These are phyloP conservation scores for Achaetomium macrosporum DNA, from an alignment of 2,329 filamentous ascomycete genomes.

Conservation along the genomic window DNA sequence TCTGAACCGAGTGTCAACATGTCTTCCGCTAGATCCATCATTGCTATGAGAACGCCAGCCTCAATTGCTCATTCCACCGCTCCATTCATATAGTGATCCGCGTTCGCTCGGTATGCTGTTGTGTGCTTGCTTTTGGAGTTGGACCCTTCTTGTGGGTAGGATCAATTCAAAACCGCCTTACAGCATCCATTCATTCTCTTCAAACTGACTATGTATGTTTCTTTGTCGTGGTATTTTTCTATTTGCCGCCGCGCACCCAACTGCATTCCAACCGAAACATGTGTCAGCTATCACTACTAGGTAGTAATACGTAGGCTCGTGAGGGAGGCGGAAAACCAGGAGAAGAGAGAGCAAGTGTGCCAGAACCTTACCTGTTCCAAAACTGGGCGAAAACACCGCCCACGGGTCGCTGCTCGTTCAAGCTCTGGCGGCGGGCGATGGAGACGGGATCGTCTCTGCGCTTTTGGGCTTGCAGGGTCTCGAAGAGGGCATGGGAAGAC, in stretches of 20 bases:
- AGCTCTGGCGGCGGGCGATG: slow-evolving; percentile 46
- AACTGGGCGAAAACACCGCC: slow-evolving; percentile 48
- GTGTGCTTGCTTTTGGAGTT: too few relatives aligned
- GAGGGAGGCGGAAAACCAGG: not conserved
- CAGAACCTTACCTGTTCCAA: slow-evolving; percentile 48
- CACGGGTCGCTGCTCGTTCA: slow-evolving; percentile 47
- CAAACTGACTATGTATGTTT: too few relatives aligned
- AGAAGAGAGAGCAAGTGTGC: not conserved
- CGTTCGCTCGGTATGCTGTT: too few relatives aligned
- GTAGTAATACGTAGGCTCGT: not conserved
- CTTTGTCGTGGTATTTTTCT: not conserved
- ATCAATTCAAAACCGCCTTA: too few relatives aligned
- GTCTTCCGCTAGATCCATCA: not conserved
- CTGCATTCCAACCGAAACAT: not conserved
- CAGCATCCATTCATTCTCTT: too few relatives aligned
- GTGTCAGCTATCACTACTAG: not conserved
- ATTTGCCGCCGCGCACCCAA: slow-evolving; percentile 14
- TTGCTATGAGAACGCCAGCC: not conserved
- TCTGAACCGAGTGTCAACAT: not conserved
- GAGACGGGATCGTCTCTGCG: slow-evolving; percentile 37
- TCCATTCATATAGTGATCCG: too few relatives aligned
- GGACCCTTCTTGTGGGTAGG: too few relatives aligned
- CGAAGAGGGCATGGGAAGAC: slow-evolving; percentile 40
- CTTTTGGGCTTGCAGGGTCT: slow-evolving; percentile 47
- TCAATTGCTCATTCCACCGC: not conserved